A percentile compares a stretch with the other conserved stretches of the same genome.
Conservation (phyloP, 495 filamentous ascomycete genomes). For the Talaromyces wortmannii region DNA sequence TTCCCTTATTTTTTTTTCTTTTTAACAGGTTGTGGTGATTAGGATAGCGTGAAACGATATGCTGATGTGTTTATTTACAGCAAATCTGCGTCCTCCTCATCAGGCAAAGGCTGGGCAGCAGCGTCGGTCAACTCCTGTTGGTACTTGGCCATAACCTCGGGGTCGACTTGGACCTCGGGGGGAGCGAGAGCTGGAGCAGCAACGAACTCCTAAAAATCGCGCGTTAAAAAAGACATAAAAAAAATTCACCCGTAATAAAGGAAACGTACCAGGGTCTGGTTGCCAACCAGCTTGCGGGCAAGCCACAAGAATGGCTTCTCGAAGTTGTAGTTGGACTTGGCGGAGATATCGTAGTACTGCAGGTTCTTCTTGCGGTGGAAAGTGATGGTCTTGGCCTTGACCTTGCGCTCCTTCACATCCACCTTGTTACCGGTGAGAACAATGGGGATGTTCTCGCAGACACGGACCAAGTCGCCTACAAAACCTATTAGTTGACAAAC, state of each 20-base stretch:
- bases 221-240: not conserved
- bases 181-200: conserved; percentile 91
- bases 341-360: conserved; percentile 99
- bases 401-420: conserved; percentile 99
- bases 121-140: conserved; percentile 83
- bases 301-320: conserved; percentile 99
- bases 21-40: not conserved
- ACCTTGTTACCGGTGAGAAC: conserved; percentile 99
- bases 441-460: conserved; percentile 99
- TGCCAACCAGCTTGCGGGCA: conserved; percentile 95
- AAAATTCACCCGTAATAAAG: conserved; percentile 2
- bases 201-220: conserved; percentile 77
- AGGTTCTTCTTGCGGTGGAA: conserved; percentile 99
- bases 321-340: conserved; percentile 99
- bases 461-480: conserved; percentile 93
- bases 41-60: not conserved
- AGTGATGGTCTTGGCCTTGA: conserved; percentile 99
- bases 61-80: conserved; percentile 34
- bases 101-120: conserved; percentile 77
- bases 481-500: not conserved
- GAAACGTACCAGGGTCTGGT: conserved; percentile 69
- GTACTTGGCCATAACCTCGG: conserved; percentile 73
- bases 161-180: conserved; percentile 82
- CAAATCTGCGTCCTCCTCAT: conserved; percentile 80
- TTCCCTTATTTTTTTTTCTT: not conserved